These are phyloP conservation scores for Rhodotorula graminis DNA, from an alignment of 768 basidiomycete genomes.

Conservation along the genomic window DNA sequence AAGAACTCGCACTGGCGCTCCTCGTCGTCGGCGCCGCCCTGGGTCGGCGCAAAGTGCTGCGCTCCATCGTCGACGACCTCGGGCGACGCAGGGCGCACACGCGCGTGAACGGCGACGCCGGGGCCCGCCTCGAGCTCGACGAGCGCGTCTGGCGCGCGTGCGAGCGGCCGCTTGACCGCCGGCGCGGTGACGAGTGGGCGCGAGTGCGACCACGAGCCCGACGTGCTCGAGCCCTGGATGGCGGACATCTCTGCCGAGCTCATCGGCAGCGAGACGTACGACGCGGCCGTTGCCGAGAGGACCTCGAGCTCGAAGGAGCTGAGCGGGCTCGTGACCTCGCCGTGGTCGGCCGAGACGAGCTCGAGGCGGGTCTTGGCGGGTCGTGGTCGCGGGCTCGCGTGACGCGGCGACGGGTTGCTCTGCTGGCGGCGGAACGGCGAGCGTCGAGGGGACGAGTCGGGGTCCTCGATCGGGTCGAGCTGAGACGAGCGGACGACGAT, in stretches of 20 bases:
- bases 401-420: not conserved
- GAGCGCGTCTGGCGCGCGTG: not conserved
- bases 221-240: not conserved
- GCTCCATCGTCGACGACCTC: not conserved
- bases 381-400: not conserved
- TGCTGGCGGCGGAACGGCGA: not conserved
- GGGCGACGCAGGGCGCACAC: not conserved
- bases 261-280: slow-evolving; percentile 10
- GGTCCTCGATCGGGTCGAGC: slow-evolving; percentile 32
- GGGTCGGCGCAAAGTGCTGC: not conserved
- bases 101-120: not conserved
- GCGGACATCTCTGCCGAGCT: not conserved
- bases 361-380: slow-evolving; percentile 9
- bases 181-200: not conserved
- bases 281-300: not conserved
- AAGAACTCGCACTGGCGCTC: not conserved
- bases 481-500: slow-evolving; percentile 10
- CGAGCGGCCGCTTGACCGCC: not conserved
- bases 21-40: not conserved
- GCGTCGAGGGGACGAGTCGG: slow-evolving; percentile 25
- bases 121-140: not conserved
- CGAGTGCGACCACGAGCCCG: not conserved
- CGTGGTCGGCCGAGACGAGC: slow-evolving; percentile 4
- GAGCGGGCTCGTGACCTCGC: not conserved
- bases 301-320: slow-evolving; percentile 8